Evolutionary conservation across 345 rosid genomes (phyloP), one percentile per base, ranked within the genome.

Genomic region (Rhodamnia rubescens): DNA sequence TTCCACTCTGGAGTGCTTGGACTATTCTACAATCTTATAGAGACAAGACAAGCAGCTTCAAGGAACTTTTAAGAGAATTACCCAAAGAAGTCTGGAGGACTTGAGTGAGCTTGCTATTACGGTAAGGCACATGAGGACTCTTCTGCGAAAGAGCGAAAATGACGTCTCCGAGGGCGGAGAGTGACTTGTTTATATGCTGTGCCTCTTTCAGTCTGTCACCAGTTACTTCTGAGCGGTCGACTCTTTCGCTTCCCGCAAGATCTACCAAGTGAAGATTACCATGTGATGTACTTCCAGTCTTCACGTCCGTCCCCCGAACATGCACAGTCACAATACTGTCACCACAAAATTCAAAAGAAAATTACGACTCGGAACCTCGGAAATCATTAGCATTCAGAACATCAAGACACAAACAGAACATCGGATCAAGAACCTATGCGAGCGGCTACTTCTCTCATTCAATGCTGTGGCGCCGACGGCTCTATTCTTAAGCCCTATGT

Each of bases 51-150:
- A 81, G 53, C 18, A 24, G 32, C 9, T 81, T 44, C 83, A 69
- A 69, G 75, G 47, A 24, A 69, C 42, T 69, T 18, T 18, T 36
- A 69, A 36, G 80, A 36, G 26, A 44, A 29, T 44, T 88, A 93
- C 99, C 99, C 61, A 98, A 90, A 84, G 97, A 95, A 88, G 91
- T 90, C 83, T 98, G 99, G 58, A 98, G 98, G 75, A 98, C 85
- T 88, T 98, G 99, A 88, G 99, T 98, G 64, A 98, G 95, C 92
- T 98, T 98, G 98, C 99, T 98, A 85, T 98, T 98, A 89, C 99
- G 92, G 81, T 95, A 98, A 2, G 99, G 99, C 42, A 98, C 91
- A 85, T 98, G 99, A 8, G 97, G 26, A 88, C 91, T 92, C 91
- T 96, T 98, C 86, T 95, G 95, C 56, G 99, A 93, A 42, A 98